Percentiles rank a stretch among this genome's conserved stretches.
Evolutionary conservation across 495 filamentous ascomycete genomes (phyloP).

Genomic region (Haplographium delicatum): DNA sequence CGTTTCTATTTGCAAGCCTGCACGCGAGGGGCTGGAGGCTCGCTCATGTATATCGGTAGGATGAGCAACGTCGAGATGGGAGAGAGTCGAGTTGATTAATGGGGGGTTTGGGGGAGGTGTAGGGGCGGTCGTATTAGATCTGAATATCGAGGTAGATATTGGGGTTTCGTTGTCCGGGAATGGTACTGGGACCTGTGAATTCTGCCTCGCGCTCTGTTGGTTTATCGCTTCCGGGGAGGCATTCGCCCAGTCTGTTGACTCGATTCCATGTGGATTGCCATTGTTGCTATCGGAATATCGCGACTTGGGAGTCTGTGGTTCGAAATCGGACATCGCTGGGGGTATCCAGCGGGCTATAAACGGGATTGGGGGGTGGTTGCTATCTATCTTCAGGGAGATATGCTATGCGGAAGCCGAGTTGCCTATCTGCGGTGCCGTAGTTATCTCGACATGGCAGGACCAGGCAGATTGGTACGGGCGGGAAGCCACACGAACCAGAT

Average conservation of each 20-base stretch:
- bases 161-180: constrained; percentile 7
- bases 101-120: constrained; percentile 17
- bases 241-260: constrained; percentile 5
- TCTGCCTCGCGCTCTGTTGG: constrained; percentile 8
- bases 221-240: constrained; percentile 5
- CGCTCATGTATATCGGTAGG: constrained; percentile 7
- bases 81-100: neutral
- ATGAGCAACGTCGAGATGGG: constrained; percentile 9
- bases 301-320: constrained; percentile 12
- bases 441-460: constrained; percentile 13
- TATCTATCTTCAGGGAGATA: neutral
- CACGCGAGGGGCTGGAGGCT: constrained; percentile 26
- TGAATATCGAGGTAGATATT: constrained; percentile 7
- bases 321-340: constrained; percentile 20
- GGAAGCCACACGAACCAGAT: constrained; percentile 12
- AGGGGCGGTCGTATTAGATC: constrained; percentile 22
- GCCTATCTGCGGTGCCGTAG: constrained; percentile 1
- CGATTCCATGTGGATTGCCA: neutral
- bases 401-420: neutral
- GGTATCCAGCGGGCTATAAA: neutral
- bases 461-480: constrained; percentile 4
- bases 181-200: constrained; percentile 7
- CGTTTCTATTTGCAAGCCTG: constrained; percentile 31
- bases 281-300: constrained; percentile 3
- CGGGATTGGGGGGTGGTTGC: neutral